Conservation (phyloP, 441 rosid genomes). For the Pelargonium citronellum region DNA sequence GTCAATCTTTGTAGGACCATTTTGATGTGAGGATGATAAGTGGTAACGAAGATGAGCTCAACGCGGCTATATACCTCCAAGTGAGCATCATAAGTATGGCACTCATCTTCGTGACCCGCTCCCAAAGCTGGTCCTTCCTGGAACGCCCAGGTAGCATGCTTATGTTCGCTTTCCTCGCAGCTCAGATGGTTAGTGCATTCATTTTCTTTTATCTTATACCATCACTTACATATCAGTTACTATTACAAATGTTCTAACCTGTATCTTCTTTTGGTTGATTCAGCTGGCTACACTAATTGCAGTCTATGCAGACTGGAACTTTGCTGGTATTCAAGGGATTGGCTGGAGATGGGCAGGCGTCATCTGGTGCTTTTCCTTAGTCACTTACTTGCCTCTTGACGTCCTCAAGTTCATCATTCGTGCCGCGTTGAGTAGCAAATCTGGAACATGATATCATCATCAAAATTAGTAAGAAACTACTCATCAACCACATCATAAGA, state of each 20-base stretch:
- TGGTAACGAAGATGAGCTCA: conserved; percentile 44
- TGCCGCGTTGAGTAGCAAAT: conserved; percentile 55
- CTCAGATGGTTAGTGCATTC: conserved; percentile 58
- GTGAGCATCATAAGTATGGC: conserved; percentile 96
- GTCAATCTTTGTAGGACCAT: conserved; percentile 33
- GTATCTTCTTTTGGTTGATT: neutral
- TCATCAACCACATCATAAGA: neutral
- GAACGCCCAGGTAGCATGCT: conserved; percentile 75
- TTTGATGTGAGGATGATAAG: conserved; percentile 55
- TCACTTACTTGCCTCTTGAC: conserved; percentile 81
- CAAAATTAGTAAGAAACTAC: too few relatives aligned
- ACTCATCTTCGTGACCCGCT: conserved; percentile 81
- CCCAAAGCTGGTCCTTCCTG: conserved; percentile 74
- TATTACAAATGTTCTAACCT: neutral
- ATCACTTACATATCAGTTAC: too few relatives aligned
- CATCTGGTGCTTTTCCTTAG: conserved; percentile 63
- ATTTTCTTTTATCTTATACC: neutral
- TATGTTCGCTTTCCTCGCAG: conserved; percentile 55
- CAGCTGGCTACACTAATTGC: conserved; percentile 76
- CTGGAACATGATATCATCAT: neutral
- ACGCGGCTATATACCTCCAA: conserved; percentile 87
- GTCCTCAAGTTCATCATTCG: conserved; percentile 75
- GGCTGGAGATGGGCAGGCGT: conserved; percentile 96
- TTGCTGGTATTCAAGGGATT: conserved; percentile 65
- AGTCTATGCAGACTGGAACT: conserved; percentile 71